Evolutionary conservation across 768 basidiomycete genomes (phyloP), one percentile per base, ranked within the genome.

Genomic region (Pulveroboletus frians): DNA sequence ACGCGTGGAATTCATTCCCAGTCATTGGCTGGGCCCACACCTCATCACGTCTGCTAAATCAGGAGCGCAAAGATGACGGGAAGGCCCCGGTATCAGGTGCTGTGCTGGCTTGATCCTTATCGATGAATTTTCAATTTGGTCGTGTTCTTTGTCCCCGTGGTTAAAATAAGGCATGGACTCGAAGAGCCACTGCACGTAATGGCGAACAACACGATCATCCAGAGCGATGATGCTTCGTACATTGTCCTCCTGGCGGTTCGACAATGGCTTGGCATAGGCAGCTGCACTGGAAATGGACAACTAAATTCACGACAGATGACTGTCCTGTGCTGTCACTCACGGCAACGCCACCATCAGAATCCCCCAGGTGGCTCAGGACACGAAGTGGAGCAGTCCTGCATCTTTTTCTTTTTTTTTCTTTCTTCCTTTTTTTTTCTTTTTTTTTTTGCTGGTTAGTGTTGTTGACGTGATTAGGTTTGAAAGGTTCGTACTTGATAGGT

Each of bases 301-400:
- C 13, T 23, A 34, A 40, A 45, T 48, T 38, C 50, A 26, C 38
- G 45, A 47, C 41, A 11, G 13, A 46, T 40, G 47, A 31, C 44
- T 39, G 32, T 47, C 23, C 37, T 37, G 31, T 52, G 43, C 21
- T 47, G 53, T 50, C 31, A 38, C 48, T 43, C 39, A 45, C 17
- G 14, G 43, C 29, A 17, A 36, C 52, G 49, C 51, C 57, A 61
- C 52, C 9, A 54, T 61, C 52, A 53, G 29, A 26, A n/a, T 21
- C 30, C 35, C 20, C 32, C n/a, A 30, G 48, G 43, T 18, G 32
- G 29, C 17, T 32, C 17, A 6, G 4, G 9, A 43, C 49, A 52
- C 27, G 46, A 37, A n/a, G 32, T 18, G 17, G 23, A 35, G 40
- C 23, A 20, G 18, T 20, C 20, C 9, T 50, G 39, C 20, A 40